Evolutionary conservation across 805 yeast genomes (phyloP).

Genomic region (Tetrapisispora phaffii): DNA sequence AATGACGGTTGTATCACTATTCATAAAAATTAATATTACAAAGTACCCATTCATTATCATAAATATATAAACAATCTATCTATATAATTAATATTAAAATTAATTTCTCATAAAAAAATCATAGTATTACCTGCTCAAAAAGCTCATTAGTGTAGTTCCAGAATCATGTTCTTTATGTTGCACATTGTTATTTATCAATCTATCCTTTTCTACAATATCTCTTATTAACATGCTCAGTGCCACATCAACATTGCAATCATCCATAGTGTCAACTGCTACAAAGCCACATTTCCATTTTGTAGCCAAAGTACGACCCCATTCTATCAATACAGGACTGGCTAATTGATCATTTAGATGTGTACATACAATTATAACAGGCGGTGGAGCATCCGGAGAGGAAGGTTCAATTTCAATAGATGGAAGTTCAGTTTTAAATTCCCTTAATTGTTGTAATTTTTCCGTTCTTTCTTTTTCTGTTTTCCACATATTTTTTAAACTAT

Average conservation of each 20-base stretch:
- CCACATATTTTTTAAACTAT: constrained; percentile 51
- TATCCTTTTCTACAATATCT: constrained; percentile 45
- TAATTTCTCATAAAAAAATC: background rate
- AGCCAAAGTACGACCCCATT: constrained; percentile 49
- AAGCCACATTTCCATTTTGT: constrained; percentile 56
- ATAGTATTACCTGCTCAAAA: background rate
- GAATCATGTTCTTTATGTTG: background rate
- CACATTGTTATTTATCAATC: constrained; percentile 7
- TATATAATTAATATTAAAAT: background rate
- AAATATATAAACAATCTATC: background rate
- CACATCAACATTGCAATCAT: constrained; percentile 45
- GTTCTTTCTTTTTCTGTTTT: constrained; percentile 31
- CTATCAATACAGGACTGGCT: constrained; percentile 51
- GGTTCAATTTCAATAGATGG: constrained; percentile 30
- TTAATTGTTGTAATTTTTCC: constrained; percentile 23
- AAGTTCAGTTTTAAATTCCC: constrained; percentile 24
- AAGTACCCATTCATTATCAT: background rate
- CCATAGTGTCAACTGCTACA: constrained; percentile 47
- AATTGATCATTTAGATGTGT: constrained; percentile 50
- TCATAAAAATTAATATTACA: constrained; percentile 3
- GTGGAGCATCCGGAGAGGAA: constrained; percentile 36
- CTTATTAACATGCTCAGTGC: constrained; percentile 47
- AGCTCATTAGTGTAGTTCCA: constrained; percentile 1
- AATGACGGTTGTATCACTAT: constrained; percentile 24
- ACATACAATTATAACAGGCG: constrained; percentile 60